These are phyloP conservation scores for Paratinospora sagittata DNA, from an alignment of 164 flowering plant species.

Conservation along the genomic window DNA sequence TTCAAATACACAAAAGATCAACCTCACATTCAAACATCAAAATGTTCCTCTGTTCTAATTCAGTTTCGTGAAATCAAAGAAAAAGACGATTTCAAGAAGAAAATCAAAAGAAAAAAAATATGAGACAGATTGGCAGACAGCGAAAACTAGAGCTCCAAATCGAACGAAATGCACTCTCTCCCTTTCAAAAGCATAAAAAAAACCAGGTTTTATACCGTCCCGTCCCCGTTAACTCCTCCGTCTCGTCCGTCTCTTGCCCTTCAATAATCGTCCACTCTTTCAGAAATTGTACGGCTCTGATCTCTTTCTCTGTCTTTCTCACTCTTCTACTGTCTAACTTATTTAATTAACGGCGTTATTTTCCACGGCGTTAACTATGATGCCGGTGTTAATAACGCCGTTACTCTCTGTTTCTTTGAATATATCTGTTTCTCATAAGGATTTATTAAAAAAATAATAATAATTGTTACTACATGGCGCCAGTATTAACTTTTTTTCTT, in stretches of 20 bases:
- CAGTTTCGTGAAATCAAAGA: not conserved
- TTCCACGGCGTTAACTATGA: not conserved
- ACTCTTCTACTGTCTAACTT: slow-evolving; percentile 14
- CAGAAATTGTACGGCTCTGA: not conserved
- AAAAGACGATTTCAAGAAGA: not conserved
- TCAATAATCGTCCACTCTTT: not conserved
- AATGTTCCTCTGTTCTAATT: not conserved
- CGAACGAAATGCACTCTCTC: slow-evolving; percentile 33
- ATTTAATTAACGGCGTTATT: slow-evolving; percentile 18
- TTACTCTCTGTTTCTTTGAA: not conserved
- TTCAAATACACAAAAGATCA: not conserved
- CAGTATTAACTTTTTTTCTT: too few relatives aligned
- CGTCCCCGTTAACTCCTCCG: not conserved
- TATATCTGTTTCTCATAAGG: too few relatives aligned
- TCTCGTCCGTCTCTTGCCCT: not conserved
- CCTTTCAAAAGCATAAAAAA: slow-evolving; percentile 19
- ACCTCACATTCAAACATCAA: not conserved
- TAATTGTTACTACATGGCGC: too few relatives aligned
- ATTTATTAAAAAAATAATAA: too few relatives aligned
- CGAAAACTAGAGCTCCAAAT: slow-evolving; percentile 12
- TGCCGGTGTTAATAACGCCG: not conserved
- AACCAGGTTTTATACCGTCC: slow-evolving; percentile 16
- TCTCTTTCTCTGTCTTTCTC: slow-evolving; percentile 8
- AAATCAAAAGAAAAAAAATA: slow-evolving; percentile 1
- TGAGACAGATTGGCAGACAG: slow-evolving; percentile 14